Evolutionary conservation across 2,329 filamentous ascomycete species (phyloP).

Genomic region (Alternaria consortialis): DNA sequence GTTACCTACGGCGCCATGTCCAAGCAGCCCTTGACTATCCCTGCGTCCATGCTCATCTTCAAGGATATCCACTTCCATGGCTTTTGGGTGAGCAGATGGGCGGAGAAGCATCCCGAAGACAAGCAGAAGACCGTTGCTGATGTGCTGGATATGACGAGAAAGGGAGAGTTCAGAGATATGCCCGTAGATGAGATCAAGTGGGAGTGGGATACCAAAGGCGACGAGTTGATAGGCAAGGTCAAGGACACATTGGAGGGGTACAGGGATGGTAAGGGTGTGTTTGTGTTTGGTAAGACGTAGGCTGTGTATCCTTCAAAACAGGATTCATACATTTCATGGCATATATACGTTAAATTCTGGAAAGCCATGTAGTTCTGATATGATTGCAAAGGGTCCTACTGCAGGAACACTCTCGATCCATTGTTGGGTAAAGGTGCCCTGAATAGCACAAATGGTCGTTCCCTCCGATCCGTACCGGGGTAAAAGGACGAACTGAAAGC

Average conservation of each 20-base stretch:
- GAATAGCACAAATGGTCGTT: conserved; percentile 56
- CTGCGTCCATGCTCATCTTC: conserved; percentile 89
- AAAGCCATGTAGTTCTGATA: neutral
- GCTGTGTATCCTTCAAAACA: neutral
- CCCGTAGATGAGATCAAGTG: conserved; percentile 85
- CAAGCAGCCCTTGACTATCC: conserved; percentile 81
- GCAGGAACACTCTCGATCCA: conserved; percentile 51
- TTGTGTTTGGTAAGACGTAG: conserved; percentile 71
- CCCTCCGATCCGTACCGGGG: conserved; percentile 55
- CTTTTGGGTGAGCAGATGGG: conserved; percentile 96
- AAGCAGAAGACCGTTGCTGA: conserved; percentile 86
- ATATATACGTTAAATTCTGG: neutral
- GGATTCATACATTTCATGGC: neutral
- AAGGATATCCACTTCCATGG: conserved; percentile 88
- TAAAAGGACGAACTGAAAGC: conserved; percentile 49
- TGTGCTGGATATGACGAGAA: conserved; percentile 77
- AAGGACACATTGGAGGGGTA: conserved; percentile 86
- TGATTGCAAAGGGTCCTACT: conserved; percentile 4
- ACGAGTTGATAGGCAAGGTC: conserved; percentile 74
- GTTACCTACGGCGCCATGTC: conserved; percentile 98
- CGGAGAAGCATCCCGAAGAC: conserved; percentile 73
- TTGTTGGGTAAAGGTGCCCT: conserved; percentile 54
- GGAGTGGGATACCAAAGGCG: conserved; percentile 80
- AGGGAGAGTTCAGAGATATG: conserved; percentile 81
- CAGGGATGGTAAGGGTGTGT: conserved; percentile 86